Evolutionary conservation across 2,329 filamentous ascomycete genomes (phyloP), one percentile per base, ranked within the genome.

Genomic region (Sporothrix curviconia): DNA sequence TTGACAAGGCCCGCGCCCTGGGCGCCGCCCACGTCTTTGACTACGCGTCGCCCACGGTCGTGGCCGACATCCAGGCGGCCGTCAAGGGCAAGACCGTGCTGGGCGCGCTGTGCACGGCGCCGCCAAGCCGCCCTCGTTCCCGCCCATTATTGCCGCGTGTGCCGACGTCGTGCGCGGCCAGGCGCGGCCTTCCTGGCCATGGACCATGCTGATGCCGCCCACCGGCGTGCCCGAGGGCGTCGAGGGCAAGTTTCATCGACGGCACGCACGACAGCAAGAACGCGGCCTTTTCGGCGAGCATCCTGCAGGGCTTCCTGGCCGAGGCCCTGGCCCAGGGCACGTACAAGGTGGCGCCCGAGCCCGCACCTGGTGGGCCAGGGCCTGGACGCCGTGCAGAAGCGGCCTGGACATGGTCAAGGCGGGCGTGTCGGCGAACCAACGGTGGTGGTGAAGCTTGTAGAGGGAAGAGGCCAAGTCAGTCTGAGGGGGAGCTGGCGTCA

Each of bases 1-100:
- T 51, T 12, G 47, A 6, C 6, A 12, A n/a, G 5, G 47, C 47
- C 19, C n/a, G 11, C 4, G 4, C 7, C 8, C n/a, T 53, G 4
- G 50, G 50, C n/a, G 50, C 50, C 24, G 4, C 24, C 9, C 36
- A 40, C 36, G 50, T 53, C 7, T 53, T 53, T 7, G 50, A 53
- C 25, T 42, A 42, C 36, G 1, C 5, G 4, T 4, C 15, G 4
- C 24, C 50, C 24, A 22, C 50, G 4, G 37, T 42, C 2, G 24
- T 28, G 2, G 50, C 7, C 6, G 24, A 53, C 15, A 30, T 53
- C 5, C 3, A 8, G 9, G 25, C 25, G 1, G 36, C 8, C 4
- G 6, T 17, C 19, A 1, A 3, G 2, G 47, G 47, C 12, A n/a
- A 8, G 12, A 37, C 19, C 3, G 12, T 37, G 7, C 28, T 37